phyloP scores from a whole-genome alignment of 495 filamentous ascomycete species.

The Elasticomyces elasticus region DNA sequence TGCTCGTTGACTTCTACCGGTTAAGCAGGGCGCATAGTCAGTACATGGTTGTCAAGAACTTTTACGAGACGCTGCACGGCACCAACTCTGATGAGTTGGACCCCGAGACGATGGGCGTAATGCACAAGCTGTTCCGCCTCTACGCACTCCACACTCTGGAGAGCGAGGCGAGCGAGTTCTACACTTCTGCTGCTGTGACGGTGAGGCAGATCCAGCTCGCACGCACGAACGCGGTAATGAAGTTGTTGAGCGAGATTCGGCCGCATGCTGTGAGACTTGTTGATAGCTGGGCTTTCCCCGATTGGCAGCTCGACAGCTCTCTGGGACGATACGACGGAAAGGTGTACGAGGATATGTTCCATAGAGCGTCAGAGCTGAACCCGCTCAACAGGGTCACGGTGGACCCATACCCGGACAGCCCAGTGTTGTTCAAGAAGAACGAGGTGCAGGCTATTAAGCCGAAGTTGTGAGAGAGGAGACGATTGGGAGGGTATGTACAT shows the following conservation, averaged over 20 bases:
- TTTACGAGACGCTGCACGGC: conserved; percentile 54
- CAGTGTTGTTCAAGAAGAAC: conserved; percentile 49
- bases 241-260: conserved; percentile 53
- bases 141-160: conserved; percentile 57
- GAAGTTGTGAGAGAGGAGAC: conserved; percentile 32
- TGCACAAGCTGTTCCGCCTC: conserved; percentile 57
- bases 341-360: conserved; percentile 54
- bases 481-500: background rate
- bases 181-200: conserved; percentile 50
- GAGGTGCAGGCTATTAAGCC: conserved; percentile 34
- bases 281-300: conserved; percentile 58
- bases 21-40: conserved; percentile 59
- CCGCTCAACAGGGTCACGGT: conserved; percentile 56
- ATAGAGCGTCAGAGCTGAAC: conserved; percentile 55
- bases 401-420: conserved; percentile 57
- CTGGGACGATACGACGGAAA: conserved; percentile 56
- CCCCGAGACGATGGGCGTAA: conserved; percentile 39
- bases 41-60: conserved; percentile 61
- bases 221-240: conserved; percentile 51
- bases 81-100: conserved; percentile 42
- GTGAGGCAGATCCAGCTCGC: conserved; percentile 55
- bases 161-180: conserved; percentile 57
- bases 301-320: conserved; percentile 59
- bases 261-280: conserved; percentile 58
- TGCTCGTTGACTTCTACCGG: conserved; percentile 65